Conservation (phyloP, 352 stramenopile species). For the Globisporangium camurandrum region DNA sequence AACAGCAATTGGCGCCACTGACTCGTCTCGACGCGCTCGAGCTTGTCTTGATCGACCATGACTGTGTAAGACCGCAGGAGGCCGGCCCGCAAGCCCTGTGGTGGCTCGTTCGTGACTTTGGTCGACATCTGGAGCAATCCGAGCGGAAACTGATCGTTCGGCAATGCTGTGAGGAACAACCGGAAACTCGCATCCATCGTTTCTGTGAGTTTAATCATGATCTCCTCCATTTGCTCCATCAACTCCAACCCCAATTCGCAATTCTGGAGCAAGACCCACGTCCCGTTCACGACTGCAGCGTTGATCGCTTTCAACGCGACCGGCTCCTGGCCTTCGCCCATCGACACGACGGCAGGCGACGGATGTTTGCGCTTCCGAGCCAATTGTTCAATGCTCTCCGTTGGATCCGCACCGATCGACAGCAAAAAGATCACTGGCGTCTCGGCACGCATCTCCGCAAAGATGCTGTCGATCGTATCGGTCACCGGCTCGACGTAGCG, state of each 20-base stretch:
- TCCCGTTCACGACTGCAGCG: constrained; percentile 93
- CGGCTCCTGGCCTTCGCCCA: constrained; percentile 97
- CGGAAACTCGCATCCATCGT: constrained; percentile 95
- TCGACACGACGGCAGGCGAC: constrained; percentile 93
- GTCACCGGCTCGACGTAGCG: constrained; percentile 98
- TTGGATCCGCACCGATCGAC: constrained; percentile 95
- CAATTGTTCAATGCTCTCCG: constrained; percentile 95
- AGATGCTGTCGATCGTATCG: constrained; percentile 98
- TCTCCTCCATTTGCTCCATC: constrained; percentile 98
- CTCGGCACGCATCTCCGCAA: constrained; percentile 92
- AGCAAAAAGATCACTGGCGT: constrained; percentile 98
- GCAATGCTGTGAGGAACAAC: constrained; percentile 96
- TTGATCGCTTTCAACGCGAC: constrained; percentile 97
- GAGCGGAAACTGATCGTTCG: constrained; percentile 94
- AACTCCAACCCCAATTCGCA: constrained; percentile 96
- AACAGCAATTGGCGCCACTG: constrained; percentile 97
- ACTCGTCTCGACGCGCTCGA: constrained; percentile 94
- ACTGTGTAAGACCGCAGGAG: constrained; percentile 96
- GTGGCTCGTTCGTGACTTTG: constrained; percentile 98
- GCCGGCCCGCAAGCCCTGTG: constrained; percentile 92
- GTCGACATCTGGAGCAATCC: constrained; percentile 98
- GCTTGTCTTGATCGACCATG: constrained; percentile 98
- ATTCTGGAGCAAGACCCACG: constrained; percentile 98
- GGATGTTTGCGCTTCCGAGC: constrained; percentile 96
- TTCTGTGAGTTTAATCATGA: constrained; percentile 93